Conservation (phyloP, 1,139 yeast species). For the Blastobotrys arbuscula region DNA sequence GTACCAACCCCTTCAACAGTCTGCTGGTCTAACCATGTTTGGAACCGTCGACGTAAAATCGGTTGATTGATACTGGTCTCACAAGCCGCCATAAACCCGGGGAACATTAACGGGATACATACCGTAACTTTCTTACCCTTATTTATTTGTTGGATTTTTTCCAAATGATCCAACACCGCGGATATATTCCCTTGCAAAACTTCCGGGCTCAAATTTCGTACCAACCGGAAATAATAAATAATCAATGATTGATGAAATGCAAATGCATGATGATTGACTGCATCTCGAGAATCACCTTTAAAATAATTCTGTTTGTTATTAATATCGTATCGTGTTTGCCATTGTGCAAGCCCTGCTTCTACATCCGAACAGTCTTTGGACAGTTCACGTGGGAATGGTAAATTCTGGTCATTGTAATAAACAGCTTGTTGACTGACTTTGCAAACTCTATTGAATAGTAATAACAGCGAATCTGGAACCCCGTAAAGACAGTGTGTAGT, state of each 20-base stretch:
- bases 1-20: constrained; percentile 74
- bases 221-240: constrained; percentile 69
- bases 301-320: constrained; percentile 24
- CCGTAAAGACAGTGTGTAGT: constrained; percentile 83
- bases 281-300: constrained; percentile 43
- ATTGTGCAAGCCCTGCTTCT: constrained; percentile 48
- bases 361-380: constrained; percentile 44
- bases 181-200: constrained; percentile 56
- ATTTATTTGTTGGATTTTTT: constrained; percentile 51
- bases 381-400: constrained; percentile 41
- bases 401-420: constrained; percentile 38
- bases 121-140: constrained; percentile 45
- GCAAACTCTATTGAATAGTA: constrained; percentile 45
- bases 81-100: constrained; percentile 85
- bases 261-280: constrained; percentile 75
- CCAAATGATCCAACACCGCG: constrained; percentile 58
- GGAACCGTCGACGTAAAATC: constrained; percentile 59
- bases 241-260: constrained; percentile 72
- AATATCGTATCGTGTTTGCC: constrained; percentile 46
- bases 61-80: constrained; percentile 51
- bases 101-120: constrained; percentile 80
- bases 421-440: constrained; percentile 58
- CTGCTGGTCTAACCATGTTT: constrained; percentile 75
- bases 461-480: constrained; percentile 71
- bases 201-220: constrained; percentile 48